Base-by-base conservation (phyloP, 192 early-diverging fungal genomes). In the Glomus cerebriforme region DNA sequence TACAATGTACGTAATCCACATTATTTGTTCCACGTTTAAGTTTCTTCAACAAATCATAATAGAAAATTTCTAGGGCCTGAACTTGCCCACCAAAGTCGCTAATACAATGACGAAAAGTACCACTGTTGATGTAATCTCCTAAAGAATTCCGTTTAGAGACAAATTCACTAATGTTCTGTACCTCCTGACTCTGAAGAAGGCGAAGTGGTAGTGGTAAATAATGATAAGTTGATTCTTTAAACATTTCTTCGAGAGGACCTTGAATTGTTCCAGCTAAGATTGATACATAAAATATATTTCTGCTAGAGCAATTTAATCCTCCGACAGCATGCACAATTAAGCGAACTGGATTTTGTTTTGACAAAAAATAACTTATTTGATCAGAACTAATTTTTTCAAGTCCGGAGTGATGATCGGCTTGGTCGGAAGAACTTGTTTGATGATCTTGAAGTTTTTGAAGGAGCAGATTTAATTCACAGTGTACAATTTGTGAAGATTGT, bases 201-300 rank as follows among this genome's bases (percentile, higher is more conserved):
- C 29, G 29, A 32, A 73, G 29, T 73, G 72, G 72, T 29, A 73
- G 12, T 0, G 8, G 72, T n/a, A 59, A 2, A 31, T n/a, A 35
- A 32, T 0, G 5, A 12, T 73, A 73, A 0, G 49, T 73, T 7
- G 49, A 73, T 35, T 35, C 54, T 73, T 2, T 73, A 7, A 73
- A 19, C 12, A 59, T 19, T 59, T 59, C 29, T 32, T 73, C 72
- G 0, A 73, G 45, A 73, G 72, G 72, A 19, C 72, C 72, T 59
- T 73, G 49, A 34, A 73, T 73, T 32, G 72, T 73, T 31, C 49
- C 72, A 22, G 72, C 45, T 7, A 73, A 35, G 32, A 73, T 73
- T 0, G 72, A 54, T 15, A 59, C 7, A 35, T 34, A 54, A 6
- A 73, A 73, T 34, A 59, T 59, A 34, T 59, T 32, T 17, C 72